Percentiles rank a stretch among this genome's conserved stretches.
phyloP scores from a whole-genome alignment of 371 early-diverging fungal genomes.

The Mucor plumbeus region DNA sequence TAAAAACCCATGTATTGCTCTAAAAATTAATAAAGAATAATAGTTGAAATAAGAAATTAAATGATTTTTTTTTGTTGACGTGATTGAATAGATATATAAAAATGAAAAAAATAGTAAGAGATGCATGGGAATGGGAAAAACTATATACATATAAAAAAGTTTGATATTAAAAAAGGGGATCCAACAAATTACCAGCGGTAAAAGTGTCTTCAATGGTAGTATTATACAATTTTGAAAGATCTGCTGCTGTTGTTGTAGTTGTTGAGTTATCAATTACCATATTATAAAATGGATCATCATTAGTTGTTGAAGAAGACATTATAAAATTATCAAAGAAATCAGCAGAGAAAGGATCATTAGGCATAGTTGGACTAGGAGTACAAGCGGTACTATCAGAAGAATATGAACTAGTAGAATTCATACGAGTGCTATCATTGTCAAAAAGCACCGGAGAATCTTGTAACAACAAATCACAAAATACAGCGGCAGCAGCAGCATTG shows the following conservation, averaged over 20 bases:
- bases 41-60: not conserved
- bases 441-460: slow-evolving; percentile 20
- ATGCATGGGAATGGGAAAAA: slow-evolving; percentile 5
- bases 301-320: slow-evolving; percentile 32
- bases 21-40: not conserved
- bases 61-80: not conserved
- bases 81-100: slow-evolving; percentile 8
- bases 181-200: slow-evolving; percentile 28
- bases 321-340: slow-evolving; percentile 46
- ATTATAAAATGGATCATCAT: slow-evolving; percentile 30
- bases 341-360: slow-evolving; percentile 27
- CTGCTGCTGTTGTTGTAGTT: slow-evolving; percentile 21
- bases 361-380: slow-evolving; percentile 39
- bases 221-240: slow-evolving; percentile 30
- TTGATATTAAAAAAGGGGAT: slow-evolving; percentile 33
- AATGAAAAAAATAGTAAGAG: not conserved
- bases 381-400: slow-evolving; percentile 31
- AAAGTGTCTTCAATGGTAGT: slow-evolving; percentile 24
- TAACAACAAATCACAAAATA: slow-evolving; percentile 31
- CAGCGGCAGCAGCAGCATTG: slow-evolving; percentile 18
- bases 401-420: slow-evolving; percentile 21
- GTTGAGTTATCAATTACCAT: slow-evolving; percentile 15
- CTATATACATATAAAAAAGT: slow-evolving; percentile 12
- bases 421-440: slow-evolving; percentile 3
- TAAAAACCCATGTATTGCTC: slow-evolving; percentile 8